A percentile compares a stretch with the other conserved stretches of the same genome.
phyloP scores from a whole-genome alignment of 805 yeast genomes.

The Ogataea henricii region DNA sequence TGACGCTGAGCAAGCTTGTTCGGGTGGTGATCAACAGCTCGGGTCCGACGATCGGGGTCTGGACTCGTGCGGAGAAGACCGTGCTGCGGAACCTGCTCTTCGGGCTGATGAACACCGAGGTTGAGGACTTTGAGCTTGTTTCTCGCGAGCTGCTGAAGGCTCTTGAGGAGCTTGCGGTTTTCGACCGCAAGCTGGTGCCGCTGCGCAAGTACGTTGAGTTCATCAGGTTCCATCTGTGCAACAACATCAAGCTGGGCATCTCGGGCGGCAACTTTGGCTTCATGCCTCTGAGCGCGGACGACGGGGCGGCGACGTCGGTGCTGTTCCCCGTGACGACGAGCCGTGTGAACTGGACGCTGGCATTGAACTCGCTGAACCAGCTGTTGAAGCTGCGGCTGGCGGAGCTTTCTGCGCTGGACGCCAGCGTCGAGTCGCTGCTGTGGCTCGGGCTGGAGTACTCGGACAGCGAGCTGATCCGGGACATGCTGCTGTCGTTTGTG shows the following conservation, averaged over 20 bases:
- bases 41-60: conserved; percentile 56
- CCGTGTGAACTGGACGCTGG: conserved; percentile 27
- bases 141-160: conserved; percentile 42
- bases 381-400: conserved; percentile 27
- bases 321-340: conserved; percentile 38
- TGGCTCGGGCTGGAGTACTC: conserved; percentile 39
- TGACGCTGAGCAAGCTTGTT: conserved; percentile 45
- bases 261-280: conserved; percentile 24
- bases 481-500: conserved; percentile 26
- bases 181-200: conserved; percentile 42
- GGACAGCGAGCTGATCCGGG: conserved; percentile 19
- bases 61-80: conserved; percentile 33
- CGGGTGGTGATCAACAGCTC: conserved; percentile 48
- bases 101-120: conserved; percentile 40
- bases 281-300: conserved; percentile 30
- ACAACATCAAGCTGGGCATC: conserved; percentile 38
- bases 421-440: conserved; percentile 24
- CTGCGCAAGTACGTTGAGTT: conserved; percentile 31
- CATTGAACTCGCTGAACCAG: conserved; percentile 34
- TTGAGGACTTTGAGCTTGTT: conserved; percentile 35
- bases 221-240: conserved; percentile 34
- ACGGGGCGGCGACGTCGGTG: conserved; percentile 24
- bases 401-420: conserved; percentile 15
- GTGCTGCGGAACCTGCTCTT: conserved; percentile 40
- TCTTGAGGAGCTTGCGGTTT: conserved; percentile 49